phyloP scores from a whole-genome alignment of 495 filamentous ascomycete species.

The Talaromyces proteolyticus region DNA sequence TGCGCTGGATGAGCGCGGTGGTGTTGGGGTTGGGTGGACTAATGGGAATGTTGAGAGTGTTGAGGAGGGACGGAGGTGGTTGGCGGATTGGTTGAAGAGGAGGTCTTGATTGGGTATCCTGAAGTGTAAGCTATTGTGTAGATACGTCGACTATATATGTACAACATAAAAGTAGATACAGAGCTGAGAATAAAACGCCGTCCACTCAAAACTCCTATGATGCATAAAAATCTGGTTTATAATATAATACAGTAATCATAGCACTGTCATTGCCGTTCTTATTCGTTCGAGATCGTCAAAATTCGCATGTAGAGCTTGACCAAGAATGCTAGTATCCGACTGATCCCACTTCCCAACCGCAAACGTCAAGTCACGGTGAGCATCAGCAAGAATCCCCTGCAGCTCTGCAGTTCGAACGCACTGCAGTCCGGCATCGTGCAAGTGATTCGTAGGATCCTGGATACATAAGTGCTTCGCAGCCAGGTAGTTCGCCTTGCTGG shows the following conservation, averaged over 20 bases:
- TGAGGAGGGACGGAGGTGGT: slow-evolving; percentile 26
- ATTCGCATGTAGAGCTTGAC: slow-evolving; percentile 22
- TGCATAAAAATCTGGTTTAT: background rate
- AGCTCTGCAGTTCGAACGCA: slow-evolving; percentile 27
- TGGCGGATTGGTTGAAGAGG: slow-evolving; percentile 29
- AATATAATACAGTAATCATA: background rate
- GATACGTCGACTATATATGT: slow-evolving; percentile 1
- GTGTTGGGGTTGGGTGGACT: slow-evolving; percentile 21
- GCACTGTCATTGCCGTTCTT: background rate
- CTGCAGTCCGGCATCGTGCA: slow-evolving; percentile 47
- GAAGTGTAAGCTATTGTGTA: no score
- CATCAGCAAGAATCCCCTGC: slow-evolving; percentile 19
- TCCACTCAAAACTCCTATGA: background rate
- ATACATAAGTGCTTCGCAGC: slow-evolving; percentile 38
- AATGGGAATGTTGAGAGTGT: slow-evolving; percentile 13
- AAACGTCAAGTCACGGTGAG: slow-evolving; percentile 15
- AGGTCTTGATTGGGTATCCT: no score
- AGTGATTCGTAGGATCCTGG: slow-evolving; percentile 53
- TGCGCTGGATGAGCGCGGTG: slow-evolving; percentile 45
- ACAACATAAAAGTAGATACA: background rate
- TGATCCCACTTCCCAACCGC: slow-evolving; percentile 18
- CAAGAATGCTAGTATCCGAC: slow-evolving; percentile 17
- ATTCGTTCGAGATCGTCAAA: slow-evolving; percentile 23
- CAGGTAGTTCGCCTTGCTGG: slow-evolving; percentile 16
- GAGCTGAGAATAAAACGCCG: no score